Evolutionary conservation across 768 basidiomycete species (phyloP), one percentile per base, ranked within the genome.

Genomic region (Amanita rimosa): DNA sequence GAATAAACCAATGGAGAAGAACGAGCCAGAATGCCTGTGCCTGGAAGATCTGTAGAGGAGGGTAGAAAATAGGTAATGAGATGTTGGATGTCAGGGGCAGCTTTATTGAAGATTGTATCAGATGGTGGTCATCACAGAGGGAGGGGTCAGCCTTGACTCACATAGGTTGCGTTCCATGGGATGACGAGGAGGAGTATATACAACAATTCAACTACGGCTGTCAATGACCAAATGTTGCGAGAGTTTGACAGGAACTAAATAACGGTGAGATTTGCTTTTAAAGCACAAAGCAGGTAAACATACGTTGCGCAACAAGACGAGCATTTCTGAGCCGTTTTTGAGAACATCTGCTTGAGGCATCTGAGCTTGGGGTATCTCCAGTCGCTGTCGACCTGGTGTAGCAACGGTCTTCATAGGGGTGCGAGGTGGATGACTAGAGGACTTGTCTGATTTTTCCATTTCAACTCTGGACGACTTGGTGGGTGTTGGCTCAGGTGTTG

Each of bases 181-280:
- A 80, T 67, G 19, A 80, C 65, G 10, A 59, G 62, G 41, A 64
- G 67, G 13, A 83, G 55, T 34, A 85, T 66, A 52, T 74, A 76
- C 1, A 76, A 16, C 5, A 83, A 58, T 58, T 85, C 84, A 14
- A 70, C 54, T 7, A 78, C 45, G 6, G 74, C 70, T 0, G 78
- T 79, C 37, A 79, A 52, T 16, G 69, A 67, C 68, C 74, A 79
- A 38, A 85, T 78, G 50, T 80, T 79, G 33, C 67, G 68, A 1
- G 83, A 78, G 53, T 76, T 77, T n/a, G 84, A 85, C 8, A 84
- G 66, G 46, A 76, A 75, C 83, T 77, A 48, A 11, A 8, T n/a
- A 46, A 24, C 3, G 46, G 52, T 27, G 55, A 49, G 44, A 22
- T 54, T 52, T 19, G 22, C 5, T 44, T n/a, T n/a, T 29, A 17